These are phyloP conservation scores for Thermoascus crustaceus DNA, from an alignment of 2,329 filamentous ascomycete genomes.

Conservation along the genomic window DNA sequence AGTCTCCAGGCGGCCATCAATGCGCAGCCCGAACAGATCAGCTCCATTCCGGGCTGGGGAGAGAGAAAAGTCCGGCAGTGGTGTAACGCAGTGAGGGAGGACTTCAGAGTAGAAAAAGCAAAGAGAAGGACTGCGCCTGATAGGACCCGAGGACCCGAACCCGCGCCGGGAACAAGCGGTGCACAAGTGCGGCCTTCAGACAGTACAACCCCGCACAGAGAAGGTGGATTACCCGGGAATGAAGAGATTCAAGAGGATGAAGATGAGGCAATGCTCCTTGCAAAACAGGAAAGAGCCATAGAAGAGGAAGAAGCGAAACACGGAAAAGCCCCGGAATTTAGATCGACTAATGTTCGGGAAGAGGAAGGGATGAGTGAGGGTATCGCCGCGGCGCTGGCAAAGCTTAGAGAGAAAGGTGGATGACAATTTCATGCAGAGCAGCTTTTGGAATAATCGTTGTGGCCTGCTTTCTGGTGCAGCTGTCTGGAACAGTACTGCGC, in stretches of 20 bases:
- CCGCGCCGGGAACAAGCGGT: constrained; percentile 10
- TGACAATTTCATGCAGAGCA: too few relatives aligned
- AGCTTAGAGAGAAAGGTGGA: constrained; percentile 37
- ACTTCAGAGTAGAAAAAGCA: constrained; percentile 68
- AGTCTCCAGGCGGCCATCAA: constrained; percentile 81
- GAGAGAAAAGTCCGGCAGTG: constrained; percentile 89
- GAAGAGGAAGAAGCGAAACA: constrained; percentile 15
- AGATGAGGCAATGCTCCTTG: constrained; percentile 40
- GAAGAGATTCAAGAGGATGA: constrained; percentile 32
- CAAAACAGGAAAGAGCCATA: constrained; percentile 16
- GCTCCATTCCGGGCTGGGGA: constrained; percentile 83
- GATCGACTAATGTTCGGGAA: constrained; percentile 14
- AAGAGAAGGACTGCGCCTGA: constrained; percentile 44
- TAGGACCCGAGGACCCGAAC: constrained; percentile 9
- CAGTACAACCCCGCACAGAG: too few relatives aligned
- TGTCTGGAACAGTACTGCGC: background rate
- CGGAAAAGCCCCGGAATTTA: constrained; percentile 7
- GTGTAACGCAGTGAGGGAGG: constrained; percentile 73
- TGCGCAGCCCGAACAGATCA: constrained; percentile 75
- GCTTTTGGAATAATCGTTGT: too few relatives aligned
- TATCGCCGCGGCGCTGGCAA: constrained; percentile 51
- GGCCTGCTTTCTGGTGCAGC: too few relatives aligned
- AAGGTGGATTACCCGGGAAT: constrained; percentile 13
- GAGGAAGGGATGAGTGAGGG: constrained; percentile 47
- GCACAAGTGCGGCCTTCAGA: constrained; percentile 21